These are phyloP conservation scores for Rubia yunnanensis DNA, from an alignment of 257 asterid genomes.

Conservation along the genomic window DNA sequence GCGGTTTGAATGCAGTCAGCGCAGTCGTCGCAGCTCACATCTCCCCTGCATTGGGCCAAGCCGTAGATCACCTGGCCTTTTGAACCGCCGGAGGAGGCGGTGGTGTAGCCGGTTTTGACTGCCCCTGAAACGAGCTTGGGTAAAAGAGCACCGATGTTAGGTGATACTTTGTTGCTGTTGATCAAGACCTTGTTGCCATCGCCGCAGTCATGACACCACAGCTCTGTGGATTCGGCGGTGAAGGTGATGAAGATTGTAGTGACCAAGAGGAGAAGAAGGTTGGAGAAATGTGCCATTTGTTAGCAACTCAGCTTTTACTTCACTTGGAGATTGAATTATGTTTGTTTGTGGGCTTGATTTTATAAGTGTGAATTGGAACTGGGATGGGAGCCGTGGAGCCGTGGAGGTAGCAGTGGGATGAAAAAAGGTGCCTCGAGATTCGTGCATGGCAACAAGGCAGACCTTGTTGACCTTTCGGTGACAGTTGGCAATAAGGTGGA, in stretches of 20 bases:
- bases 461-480: too few relatives aligned
- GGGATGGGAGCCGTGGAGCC: too few relatives aligned
- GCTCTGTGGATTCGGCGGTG: slow-evolving; percentile 46
- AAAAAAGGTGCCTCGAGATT: too few relatives aligned
- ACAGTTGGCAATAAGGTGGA: too few relatives aligned
- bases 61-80: slow-evolving; percentile 46
- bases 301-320: too few relatives aligned
- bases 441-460: too few relatives aligned
- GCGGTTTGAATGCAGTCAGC: slow-evolving; percentile 53
- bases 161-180: slow-evolving; percentile 20
- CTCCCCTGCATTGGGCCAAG: slow-evolving; percentile 79
- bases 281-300: slow-evolving; percentile 28
- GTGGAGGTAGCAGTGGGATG: too few relatives aligned
- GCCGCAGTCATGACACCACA: slow-evolving; percentile 31
- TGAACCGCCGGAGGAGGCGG: slow-evolving; percentile 34
- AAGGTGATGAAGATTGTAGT: slow-evolving; percentile 14
- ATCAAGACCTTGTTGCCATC: slow-evolving; percentile 9
- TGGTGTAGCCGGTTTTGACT: slow-evolving; percentile 27
- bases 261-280: slow-evolving; percentile 18
- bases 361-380: not conserved
- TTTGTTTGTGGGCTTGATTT: not conserved
- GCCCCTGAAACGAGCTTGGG: slow-evolving; percentile 32
- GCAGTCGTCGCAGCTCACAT: slow-evolving; percentile 46
- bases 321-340: too few relatives aligned
- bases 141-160: slow-evolving; percentile 30